Evolutionary conservation across 116 monocot genomes (phyloP).

Genomic region (Cymodocea nodosa): DNA sequence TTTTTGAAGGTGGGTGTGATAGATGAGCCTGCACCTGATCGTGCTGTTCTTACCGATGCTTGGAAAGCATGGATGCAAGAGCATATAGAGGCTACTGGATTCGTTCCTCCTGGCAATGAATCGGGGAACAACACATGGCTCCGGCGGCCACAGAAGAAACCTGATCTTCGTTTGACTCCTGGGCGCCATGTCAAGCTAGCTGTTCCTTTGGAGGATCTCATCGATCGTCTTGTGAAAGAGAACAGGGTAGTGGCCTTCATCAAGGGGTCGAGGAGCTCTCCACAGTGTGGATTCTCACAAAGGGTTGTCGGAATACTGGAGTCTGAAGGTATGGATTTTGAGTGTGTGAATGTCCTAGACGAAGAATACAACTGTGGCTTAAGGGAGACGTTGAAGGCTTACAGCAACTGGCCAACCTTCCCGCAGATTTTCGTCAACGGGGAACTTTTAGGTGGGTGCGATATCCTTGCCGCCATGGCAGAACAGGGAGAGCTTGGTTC

Average conservation of each 20-base stretch:
- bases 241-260: slow-evolving; percentile 92
- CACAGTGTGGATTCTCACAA: slow-evolving; percentile 92
- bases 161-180: slow-evolving; percentile 67
- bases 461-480: slow-evolving; percentile 75
- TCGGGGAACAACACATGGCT: slow-evolving; percentile 64
- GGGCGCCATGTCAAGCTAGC: slow-evolving; percentile 80
- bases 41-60: slow-evolving; percentile 42
- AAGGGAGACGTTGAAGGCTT: slow-evolving; percentile 83
- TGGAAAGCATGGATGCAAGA: slow-evolving; percentile 99
- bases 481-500: slow-evolving; percentile 64
- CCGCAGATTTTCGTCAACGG: slow-evolving; percentile 81
- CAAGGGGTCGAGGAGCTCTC: slow-evolving; percentile 81
- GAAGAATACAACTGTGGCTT: slow-evolving; percentile 79
- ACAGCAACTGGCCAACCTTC: slow-evolving; percentile 98
- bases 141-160: slow-evolving; percentile 26
- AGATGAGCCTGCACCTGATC: slow-evolving; percentile 45
- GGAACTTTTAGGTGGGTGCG: slow-evolving; percentile 92
- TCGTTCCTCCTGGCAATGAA: slow-evolving; percentile 75
- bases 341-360: slow-evolving; percentile 75
- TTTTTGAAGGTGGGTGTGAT: slow-evolving; percentile 45
- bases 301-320: slow-evolving; percentile 75
- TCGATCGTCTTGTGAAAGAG: slow-evolving; percentile 82
- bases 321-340: slow-evolving; percentile 69
- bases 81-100: slow-evolving; percentile 53
- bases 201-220: slow-evolving; percentile 70